phyloP scores from a whole-genome alignment of 2,329 filamentous ascomycete genomes.

The Aschersonia sp. region DNA sequence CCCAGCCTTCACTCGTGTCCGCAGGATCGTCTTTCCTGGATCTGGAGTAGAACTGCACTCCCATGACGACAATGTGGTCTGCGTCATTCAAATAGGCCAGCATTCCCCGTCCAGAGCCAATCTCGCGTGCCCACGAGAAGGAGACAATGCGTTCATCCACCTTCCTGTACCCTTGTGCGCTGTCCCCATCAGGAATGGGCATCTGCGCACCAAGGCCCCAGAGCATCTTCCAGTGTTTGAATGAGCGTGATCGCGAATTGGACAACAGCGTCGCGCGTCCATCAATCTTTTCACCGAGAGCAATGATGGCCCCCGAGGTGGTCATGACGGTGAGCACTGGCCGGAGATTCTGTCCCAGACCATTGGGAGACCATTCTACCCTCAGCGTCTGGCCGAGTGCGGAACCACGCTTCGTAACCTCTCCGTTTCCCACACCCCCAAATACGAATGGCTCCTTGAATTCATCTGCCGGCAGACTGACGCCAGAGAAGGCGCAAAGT shows the following conservation, averaged over 20 bases:
- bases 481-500: constrained; percentile 24
- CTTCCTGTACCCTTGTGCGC: constrained; percentile 14
- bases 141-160: constrained; percentile 31
- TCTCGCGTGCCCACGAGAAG: constrained; percentile 36
- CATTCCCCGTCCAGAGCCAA: constrained; percentile 25
- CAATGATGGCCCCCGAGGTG: constrained; percentile 31
- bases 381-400: constrained; percentile 39
- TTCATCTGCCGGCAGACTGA: constrained; percentile 14
- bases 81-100: constrained; percentile 37
- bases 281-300: constrained; percentile 33
- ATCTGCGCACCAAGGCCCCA: constrained; percentile 41
- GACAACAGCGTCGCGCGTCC: constrained; percentile 11
- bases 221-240: constrained; percentile 36
- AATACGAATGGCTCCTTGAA: constrained; percentile 15
- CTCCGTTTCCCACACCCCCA: constrained; percentile 28
- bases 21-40: constrained; percentile 7
- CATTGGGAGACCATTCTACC: constrained; percentile 42
- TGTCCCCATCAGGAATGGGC: constrained; percentile 27
- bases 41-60: constrained; percentile 24
- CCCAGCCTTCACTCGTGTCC: constrained; percentile 26
- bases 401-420: constrained; percentile 30
- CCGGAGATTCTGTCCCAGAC: constrained; percentile 37
- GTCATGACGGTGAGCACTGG: constrained; percentile 36
- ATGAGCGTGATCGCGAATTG: constrained; percentile 21
- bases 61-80: constrained; percentile 34